Conservation (phyloP, 768 basidiomycete species). For the Hemileccinum rubropunctum region DNA sequence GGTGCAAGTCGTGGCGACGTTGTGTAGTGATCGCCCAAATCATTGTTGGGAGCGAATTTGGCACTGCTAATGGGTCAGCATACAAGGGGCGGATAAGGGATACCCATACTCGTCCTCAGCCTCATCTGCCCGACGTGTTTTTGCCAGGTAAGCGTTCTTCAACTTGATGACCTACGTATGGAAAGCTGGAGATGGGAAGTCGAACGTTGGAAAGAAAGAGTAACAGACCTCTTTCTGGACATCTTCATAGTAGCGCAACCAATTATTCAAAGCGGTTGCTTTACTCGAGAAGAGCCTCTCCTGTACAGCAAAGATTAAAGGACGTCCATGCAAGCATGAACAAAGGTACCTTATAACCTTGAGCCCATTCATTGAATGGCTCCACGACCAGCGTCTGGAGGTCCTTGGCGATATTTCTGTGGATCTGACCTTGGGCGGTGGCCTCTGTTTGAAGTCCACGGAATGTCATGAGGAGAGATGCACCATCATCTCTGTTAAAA, state of each 20-base stretch:
- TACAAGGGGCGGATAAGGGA: not conserved
- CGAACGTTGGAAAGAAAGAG: not conserved
- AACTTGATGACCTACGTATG: slow-evolving; percentile 51
- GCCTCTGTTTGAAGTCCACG: slow-evolving; percentile 78
- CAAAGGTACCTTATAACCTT: slow-evolving; percentile 57
- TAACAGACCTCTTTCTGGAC: slow-evolving; percentile 58
- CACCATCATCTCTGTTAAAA: slow-evolving; percentile 80
- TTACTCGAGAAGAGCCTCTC: slow-evolving; percentile 61
- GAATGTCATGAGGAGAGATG: slow-evolving; percentile 76
- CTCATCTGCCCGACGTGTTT: slow-evolving; percentile 84
- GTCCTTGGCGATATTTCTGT: slow-evolving; percentile 70
- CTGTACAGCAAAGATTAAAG: slow-evolving; percentile 34
- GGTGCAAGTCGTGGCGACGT: slow-evolving; percentile 70
- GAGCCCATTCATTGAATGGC: slow-evolving; percentile 81
- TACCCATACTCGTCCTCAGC: slow-evolving; percentile 85
- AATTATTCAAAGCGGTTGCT: slow-evolving; percentile 58
- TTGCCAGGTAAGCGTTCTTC: slow-evolving; percentile 73
- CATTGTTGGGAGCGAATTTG: slow-evolving; percentile 78
- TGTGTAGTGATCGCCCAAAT: slow-evolving; percentile 70
- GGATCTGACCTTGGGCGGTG: slow-evolving; percentile 65
- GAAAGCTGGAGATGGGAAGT: slow-evolving; percentile 2
- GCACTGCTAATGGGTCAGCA: slow-evolving; percentile 47
- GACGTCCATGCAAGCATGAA: slow-evolving; percentile 6
- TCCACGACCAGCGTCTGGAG: slow-evolving; percentile 72
- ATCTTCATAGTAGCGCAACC: slow-evolving; percentile 69